These are phyloP conservation scores for Leishmania arabica DNA, from an alignment of 208 protist species.

Conservation along the genomic window DNA sequence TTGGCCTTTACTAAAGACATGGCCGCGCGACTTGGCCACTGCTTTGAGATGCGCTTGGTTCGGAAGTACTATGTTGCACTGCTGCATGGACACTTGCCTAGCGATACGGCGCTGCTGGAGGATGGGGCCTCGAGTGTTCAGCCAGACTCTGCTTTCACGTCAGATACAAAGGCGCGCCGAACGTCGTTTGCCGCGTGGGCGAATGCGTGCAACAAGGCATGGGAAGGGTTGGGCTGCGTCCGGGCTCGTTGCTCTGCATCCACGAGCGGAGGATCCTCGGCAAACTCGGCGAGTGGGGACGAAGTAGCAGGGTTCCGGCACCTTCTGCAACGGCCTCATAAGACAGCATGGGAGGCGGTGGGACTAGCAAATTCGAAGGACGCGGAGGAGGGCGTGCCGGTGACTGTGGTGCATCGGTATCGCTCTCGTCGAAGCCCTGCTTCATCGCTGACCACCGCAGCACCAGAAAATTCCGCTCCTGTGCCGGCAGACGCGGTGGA, in stretches of 20 bases:
- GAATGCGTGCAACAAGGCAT: constrained; percentile 2
- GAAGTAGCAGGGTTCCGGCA: constrained; percentile 6
- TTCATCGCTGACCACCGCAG: background rate
- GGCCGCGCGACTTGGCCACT: constrained; percentile 74
- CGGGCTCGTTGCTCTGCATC: background rate
- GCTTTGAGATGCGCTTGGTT: constrained; percentile 85
- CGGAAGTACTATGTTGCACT: constrained; percentile 86
- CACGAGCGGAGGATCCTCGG: background rate
- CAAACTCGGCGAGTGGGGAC: background rate
- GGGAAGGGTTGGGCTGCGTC: constrained; percentile 10
- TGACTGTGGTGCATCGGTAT: constrained; percentile 8
- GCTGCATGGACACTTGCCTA: constrained; percentile 64
- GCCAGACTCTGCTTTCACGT: background rate
- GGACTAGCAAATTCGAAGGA: background rate
- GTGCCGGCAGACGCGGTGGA: background rate
- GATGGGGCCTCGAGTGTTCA: background rate
- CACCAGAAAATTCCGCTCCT: too few relatives aligned
- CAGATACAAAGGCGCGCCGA: too few relatives aligned
- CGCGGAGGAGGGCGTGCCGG: background rate
- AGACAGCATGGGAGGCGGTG: background rate
- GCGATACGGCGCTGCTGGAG: background rate
- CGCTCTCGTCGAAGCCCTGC: background rate
- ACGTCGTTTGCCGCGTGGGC: constrained; percentile 10
- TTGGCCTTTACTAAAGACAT: constrained; percentile 84
- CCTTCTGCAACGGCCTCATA: background rate